Conservation (phyloP, 371 early-diverging fungal genomes). For the Rhizopus arrhizus region DNA sequence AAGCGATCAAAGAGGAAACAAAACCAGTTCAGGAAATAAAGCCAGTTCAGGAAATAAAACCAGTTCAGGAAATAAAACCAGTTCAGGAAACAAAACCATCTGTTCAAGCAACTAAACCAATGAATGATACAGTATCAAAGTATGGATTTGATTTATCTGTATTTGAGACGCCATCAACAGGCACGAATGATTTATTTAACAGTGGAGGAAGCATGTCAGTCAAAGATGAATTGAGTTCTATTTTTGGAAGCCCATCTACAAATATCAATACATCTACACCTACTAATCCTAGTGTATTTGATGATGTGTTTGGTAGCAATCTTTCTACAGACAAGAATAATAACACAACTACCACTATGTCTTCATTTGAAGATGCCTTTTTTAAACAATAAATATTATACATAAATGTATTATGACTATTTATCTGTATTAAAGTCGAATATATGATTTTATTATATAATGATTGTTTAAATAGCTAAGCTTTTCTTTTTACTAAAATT, state of each 20-base stretch:
- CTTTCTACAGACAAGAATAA: neutral
- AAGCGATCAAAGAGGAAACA: neutral
- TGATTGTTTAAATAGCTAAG: neutral
- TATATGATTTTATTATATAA: no score
- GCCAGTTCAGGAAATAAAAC: neutral
- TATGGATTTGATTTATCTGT: conserved; percentile 51
- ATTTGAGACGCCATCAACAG: conserved; percentile 31
- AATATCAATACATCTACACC: conserved; percentile 17
- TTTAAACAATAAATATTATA: neutral
- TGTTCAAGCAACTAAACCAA: no score
- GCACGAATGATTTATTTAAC: neutral
- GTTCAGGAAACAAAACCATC: neutral
- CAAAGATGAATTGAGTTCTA: conserved; percentile 41
- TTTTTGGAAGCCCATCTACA: conserved; percentile 29
- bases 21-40: neutral
- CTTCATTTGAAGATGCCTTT: conserved; percentile 25
- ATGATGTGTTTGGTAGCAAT: conserved; percentile 22
- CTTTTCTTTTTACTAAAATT: neutral
- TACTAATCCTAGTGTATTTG: conserved; percentile 14
- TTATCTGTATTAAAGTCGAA: neutral
- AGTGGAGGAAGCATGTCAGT: conserved; percentile 15
- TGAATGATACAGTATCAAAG: conserved; percentile 24
- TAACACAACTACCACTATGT: neutral
- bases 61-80: neutral
- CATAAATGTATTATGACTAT: neutral